Evolutionary conservation across 768 basidiomycete genomes (phyloP).

Genomic region (Leccinum ochraceum): DNA sequence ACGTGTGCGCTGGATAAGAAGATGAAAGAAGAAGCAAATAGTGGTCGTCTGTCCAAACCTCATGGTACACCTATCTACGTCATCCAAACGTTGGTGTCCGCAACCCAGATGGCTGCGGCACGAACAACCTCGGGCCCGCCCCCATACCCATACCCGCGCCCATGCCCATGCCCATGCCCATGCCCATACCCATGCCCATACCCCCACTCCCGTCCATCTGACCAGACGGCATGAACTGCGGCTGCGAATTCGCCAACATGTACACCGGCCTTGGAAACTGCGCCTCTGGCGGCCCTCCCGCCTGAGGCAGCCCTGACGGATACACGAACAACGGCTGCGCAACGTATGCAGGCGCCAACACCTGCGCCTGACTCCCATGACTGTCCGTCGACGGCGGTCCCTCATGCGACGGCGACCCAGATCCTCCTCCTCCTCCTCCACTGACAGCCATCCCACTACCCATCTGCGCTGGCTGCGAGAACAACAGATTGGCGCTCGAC

Average conservation of each 20-base stretch:
- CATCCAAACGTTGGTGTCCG: constrained; percentile 29
- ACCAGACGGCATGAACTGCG: constrained; percentile 26
- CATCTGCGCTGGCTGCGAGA: constrained; percentile 20
- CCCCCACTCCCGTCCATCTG: constrained; percentile 14
- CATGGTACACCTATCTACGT: neutral
- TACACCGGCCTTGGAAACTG: constrained; percentile 30
- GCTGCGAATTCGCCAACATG: constrained; percentile 29
- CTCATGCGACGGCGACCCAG: constrained; percentile 34
- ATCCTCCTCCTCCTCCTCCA: constrained; percentile 17
- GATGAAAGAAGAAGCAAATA: neutral
- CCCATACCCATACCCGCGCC: neutral
- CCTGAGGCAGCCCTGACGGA: constrained; percentile 33
- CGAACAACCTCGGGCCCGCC: constrained; percentile 20
- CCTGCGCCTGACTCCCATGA: constrained; percentile 30
- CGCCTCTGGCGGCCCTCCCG: constrained; percentile 26
- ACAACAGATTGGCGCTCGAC: constrained; percentile 32
- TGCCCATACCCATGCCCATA: neutral
- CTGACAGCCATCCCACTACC: constrained; percentile 2
- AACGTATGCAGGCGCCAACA: constrained; percentile 31
- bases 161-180: neutral
- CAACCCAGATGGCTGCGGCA: constrained; percentile 29
- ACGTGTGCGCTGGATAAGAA: neutral
- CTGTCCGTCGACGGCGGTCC: constrained; percentile 33
- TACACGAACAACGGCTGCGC: constrained; percentile 33
- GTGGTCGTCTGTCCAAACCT: neutral